Percentiles rank a stretch among this genome's conserved stretches.
Evolutionary conservation across 768 basidiomycete species (phyloP).

Genomic region (Tulasnella calospora): DNA sequence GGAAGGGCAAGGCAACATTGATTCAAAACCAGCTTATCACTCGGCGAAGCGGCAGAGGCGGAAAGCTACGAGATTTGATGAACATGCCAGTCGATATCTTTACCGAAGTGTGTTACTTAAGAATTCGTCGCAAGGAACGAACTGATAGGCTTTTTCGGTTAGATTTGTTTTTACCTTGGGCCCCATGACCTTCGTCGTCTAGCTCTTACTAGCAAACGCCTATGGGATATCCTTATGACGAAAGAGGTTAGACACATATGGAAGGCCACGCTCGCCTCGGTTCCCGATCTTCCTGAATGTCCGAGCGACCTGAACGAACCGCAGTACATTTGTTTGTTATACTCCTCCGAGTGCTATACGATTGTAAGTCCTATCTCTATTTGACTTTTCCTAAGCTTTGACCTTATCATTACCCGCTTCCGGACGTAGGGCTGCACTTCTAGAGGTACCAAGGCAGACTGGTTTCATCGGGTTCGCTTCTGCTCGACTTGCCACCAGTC

Average conservation of each 20-base stretch:
- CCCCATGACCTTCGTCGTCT: slow-evolving; percentile 24
- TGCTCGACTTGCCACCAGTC: neutral
- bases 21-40: neutral
- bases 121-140: neutral
- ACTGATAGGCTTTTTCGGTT: neutral
- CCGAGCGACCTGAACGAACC: slow-evolving; percentile 24
- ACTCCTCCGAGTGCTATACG: slow-evolving; percentile 10
- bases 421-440: neutral
- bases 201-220: slow-evolving; percentile 11
- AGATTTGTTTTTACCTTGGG: slow-evolving; percentile 18
- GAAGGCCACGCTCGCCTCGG: slow-evolving; percentile 1
- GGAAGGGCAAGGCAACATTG: neutral
- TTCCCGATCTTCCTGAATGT: slow-evolving; percentile 22
- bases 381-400: neutral
- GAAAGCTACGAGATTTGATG: slow-evolving; percentile 25
- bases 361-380: neutral
- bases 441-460: neutral
- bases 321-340: slow-evolving; percentile 22
- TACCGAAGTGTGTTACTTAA: slow-evolving; percentile 17
- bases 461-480: neutral
- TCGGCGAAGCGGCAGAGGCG: neutral
- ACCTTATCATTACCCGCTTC: neutral
- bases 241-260: slow-evolving; percentile 7
- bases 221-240: slow-evolving; percentile 16
- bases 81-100: slow-evolving; percentile 28